Base-by-base conservation (phyloP, 2,329 filamentous ascomycete species). In the Anthostomella pinea region DNA sequence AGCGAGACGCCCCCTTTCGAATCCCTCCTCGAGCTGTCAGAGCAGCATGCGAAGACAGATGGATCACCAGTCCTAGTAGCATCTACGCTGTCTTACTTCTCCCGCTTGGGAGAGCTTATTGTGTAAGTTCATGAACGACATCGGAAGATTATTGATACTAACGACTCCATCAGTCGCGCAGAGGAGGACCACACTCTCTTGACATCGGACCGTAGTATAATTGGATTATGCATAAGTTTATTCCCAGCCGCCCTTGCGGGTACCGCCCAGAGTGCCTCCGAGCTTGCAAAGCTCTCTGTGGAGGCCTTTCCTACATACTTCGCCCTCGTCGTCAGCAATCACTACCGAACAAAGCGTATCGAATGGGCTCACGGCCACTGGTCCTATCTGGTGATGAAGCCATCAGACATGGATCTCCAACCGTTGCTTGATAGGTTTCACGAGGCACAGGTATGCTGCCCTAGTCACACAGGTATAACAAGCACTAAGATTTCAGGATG, bases 161-260 rank as follows among this genome's bases (percentile, higher is more conserved):
- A 18, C 20, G 13, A 17, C 27, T 15, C 11, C 11, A 15, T 6
- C 16, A 46, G 39, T 17, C 37, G 43, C 3, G 35, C 35, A 25
- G 43, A 46, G 24, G 18, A 33, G 8, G 43, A 44, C 30, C 22
- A 30, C 11, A 44, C 39, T 3, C 35, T 46, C 26, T 30, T 48
- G 17, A 37, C 43, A 8, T 9, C 13, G 11, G 37, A 38, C 7
- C 34, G 39, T 4, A 35, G 35, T 3, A 19, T 35, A 6, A 29
- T 48, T n/a, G 43, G 43, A 10, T 21, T 48, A 27, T 48, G 42
- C 26, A 39, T 46, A 29, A 41, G 27, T 16, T 19, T 46, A 25
- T 41, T 48, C 19, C 39, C 39, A n/a, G 45, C 45, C 14, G 43
- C 39, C 8, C 15, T 48, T 16, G 43, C 45, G 10, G 43, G 39